phyloP scores from a whole-genome alignment of 2,329 filamentous ascomycete genomes.

The Zalaria obscura region DNA sequence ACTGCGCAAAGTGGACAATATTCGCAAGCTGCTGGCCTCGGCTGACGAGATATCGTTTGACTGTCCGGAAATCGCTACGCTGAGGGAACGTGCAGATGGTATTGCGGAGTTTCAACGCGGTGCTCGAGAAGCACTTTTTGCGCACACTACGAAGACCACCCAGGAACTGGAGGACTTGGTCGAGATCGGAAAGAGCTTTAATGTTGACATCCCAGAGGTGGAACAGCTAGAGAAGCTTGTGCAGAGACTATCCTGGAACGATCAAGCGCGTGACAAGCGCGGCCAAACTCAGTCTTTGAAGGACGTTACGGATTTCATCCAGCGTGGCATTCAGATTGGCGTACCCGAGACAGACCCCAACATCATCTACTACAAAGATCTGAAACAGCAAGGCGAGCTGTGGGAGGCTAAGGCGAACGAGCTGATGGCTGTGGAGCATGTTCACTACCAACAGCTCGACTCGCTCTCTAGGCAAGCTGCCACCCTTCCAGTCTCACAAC shows the following conservation, averaged over 20 bases:
- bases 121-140: slow-evolving; percentile 56
- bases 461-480: slow-evolving; percentile 75
- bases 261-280: slow-evolving; percentile 50
- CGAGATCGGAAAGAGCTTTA: slow-evolving; percentile 79
- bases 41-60: slow-evolving; percentile 86
- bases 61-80: slow-evolving; percentile 73
- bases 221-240: slow-evolving; percentile 68
- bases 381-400: slow-evolving; percentile 60
- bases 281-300: slow-evolving; percentile 53
- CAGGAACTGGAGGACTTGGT: slow-evolving; percentile 77
- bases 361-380: slow-evolving; percentile 59
- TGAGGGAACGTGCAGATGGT: slow-evolving; percentile 72
- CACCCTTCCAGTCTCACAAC: slow-evolving; percentile 63
- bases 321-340: slow-evolving; percentile 60
- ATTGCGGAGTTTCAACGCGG: slow-evolving; percentile 75
- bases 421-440: slow-evolving; percentile 76
- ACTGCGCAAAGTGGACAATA: slow-evolving; percentile 75
- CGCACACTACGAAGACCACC: slow-evolving; percentile 47
- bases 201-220: slow-evolving; percentile 81
- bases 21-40: slow-evolving; percentile 68
- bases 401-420: slow-evolving; percentile 94
- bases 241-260: slow-evolving; percentile 79
- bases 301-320: slow-evolving; percentile 67
- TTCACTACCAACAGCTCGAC: slow-evolving; percentile 91
- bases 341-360: slow-evolving; percentile 72